Evolutionary conservation across 768 basidiomycete genomes (phyloP).

Genomic region (Trametes gibbosa): DNA sequence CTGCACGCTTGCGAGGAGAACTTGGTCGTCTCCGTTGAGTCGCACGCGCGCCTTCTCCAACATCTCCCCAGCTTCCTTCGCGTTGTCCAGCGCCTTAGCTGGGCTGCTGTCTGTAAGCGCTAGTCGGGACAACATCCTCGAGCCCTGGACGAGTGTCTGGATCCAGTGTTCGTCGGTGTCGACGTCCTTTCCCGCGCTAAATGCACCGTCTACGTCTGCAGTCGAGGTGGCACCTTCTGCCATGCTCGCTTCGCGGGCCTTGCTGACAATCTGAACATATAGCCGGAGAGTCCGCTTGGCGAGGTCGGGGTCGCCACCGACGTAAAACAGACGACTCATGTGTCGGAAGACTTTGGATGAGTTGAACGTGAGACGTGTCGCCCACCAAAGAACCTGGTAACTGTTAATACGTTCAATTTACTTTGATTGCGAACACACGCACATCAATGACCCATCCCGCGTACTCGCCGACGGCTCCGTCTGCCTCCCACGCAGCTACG

Average conservation of each 20-base stretch:
- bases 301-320: constrained; percentile 55
- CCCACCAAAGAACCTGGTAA: constrained; percentile 85
- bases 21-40: constrained; percentile 45
- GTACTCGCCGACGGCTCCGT: constrained; percentile 58
- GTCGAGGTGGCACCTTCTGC: constrained; percentile 31
- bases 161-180: constrained; percentile 77
- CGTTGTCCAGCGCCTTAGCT: constrained; percentile 45
- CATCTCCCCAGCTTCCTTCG: constrained; percentile 57
- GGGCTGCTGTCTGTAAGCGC: constrained; percentile 29
- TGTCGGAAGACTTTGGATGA: constrained; percentile 83
- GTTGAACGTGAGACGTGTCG: constrained; percentile 91
- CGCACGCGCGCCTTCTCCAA: constrained; percentile 60
- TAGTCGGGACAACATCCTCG: constrained; percentile 68
- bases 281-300: constrained; percentile 75
- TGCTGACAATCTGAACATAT: constrained; percentile 82
- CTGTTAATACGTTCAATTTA: neutral
- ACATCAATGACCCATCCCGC: constrained; percentile 84
- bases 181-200: constrained; percentile 34
- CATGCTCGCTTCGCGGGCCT: constrained; percentile 66
- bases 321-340: constrained; percentile 71
- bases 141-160: constrained; percentile 72
- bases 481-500: constrained; percentile 78
- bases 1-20: constrained; percentile 56
- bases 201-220: constrained; percentile 11
- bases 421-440: constrained; percentile 1